These are phyloP conservation scores for Xylaria sp. DNA, from an alignment of 2,329 filamentous ascomycete genomes.

Conservation along the genomic window DNA sequence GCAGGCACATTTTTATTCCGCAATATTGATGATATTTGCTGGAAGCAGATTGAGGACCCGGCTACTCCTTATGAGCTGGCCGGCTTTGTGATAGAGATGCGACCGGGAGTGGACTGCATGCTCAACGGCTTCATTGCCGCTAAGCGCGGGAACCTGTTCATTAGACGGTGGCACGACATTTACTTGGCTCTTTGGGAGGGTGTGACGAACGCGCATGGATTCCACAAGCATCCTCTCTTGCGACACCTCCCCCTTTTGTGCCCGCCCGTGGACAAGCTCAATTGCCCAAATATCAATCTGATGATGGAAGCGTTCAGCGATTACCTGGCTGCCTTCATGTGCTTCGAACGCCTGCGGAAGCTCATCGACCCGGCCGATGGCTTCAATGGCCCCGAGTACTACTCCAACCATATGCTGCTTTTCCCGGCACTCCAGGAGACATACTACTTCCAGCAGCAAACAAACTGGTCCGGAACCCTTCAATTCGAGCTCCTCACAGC, in stretches of 20 bases:
- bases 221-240: constrained; percentile 51
- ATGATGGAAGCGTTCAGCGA: constrained; percentile 47
- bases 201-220: constrained; percentile 46
- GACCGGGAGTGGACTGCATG: constrained; percentile 44
- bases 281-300: constrained; percentile 42
- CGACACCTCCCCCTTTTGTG: constrained; percentile 45
- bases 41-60: constrained; percentile 54
- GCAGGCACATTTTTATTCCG: constrained; percentile 56
- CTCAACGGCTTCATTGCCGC: constrained; percentile 58
- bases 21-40: constrained; percentile 56
- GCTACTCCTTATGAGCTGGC: constrained; percentile 51
- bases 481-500: constrained; percentile 50
- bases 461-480: constrained; percentile 48
- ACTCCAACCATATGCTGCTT: constrained; percentile 48
- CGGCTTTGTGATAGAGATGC: constrained; percentile 46
- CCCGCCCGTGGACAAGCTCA: constrained; percentile 43
- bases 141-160: constrained; percentile 56
- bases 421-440: constrained; percentile 49
- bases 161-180: constrained; percentile 56
- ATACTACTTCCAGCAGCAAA: constrained; percentile 48
- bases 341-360: constrained; percentile 50
- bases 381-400: constrained; percentile 52
- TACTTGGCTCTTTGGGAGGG: constrained; percentile 53
- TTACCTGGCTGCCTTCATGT: constrained; percentile 49
- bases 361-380: constrained; percentile 51